Evolutionary conservation across 2,329 filamentous ascomycete genomes (phyloP).

Genomic region (Bipolaris victoriae): DNA sequence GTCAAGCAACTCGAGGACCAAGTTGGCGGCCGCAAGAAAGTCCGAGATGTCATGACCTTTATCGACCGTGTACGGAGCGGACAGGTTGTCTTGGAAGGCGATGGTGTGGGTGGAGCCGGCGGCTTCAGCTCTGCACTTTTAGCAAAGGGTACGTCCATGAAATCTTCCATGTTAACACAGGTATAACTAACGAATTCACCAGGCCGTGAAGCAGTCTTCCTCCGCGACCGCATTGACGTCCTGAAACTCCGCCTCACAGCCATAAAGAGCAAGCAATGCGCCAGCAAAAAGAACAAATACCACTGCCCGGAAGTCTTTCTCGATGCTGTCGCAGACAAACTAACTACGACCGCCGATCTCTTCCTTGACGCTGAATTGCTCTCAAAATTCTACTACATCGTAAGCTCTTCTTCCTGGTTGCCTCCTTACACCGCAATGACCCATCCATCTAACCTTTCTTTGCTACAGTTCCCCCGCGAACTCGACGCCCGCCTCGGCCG

Average conservation of each 20-base stretch:
- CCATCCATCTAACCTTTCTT: neutral
- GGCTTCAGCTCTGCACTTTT: constrained; percentile 90
- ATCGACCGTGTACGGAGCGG: constrained; percentile 89
- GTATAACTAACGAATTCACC: constrained; percentile 17
- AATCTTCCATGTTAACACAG: neutral
- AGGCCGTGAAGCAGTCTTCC: constrained; percentile 93
- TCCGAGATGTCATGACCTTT: constrained; percentile 88
- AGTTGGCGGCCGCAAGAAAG: constrained; percentile 81
- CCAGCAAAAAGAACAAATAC: constrained; percentile 85
- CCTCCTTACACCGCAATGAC: no score
- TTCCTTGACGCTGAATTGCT: constrained; percentile 97
- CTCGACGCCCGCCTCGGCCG: constrained; percentile 85
- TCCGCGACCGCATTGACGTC: constrained; percentile 87
- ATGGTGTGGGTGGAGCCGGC: constrained; percentile 82
- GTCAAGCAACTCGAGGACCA: constrained; percentile 75
- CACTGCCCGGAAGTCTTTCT: constrained; percentile 96
- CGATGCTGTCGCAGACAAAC: constrained; percentile 93
- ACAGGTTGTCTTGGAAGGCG: constrained; percentile 82
- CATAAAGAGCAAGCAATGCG: constrained; percentile 89
- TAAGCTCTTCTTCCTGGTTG: constrained; percentile 22
- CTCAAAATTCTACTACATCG: constrained; percentile 94
- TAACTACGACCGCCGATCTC: constrained; percentile 91
- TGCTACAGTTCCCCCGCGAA: constrained; percentile 76
- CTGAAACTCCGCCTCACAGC: constrained; percentile 89
- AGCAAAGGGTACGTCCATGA: constrained; percentile 67